A percentile compares a stretch with the other conserved stretches of the same genome.
phyloP scores from a whole-genome alignment of 441 rosid species.

The Bocquillonia castaneifolia region DNA sequence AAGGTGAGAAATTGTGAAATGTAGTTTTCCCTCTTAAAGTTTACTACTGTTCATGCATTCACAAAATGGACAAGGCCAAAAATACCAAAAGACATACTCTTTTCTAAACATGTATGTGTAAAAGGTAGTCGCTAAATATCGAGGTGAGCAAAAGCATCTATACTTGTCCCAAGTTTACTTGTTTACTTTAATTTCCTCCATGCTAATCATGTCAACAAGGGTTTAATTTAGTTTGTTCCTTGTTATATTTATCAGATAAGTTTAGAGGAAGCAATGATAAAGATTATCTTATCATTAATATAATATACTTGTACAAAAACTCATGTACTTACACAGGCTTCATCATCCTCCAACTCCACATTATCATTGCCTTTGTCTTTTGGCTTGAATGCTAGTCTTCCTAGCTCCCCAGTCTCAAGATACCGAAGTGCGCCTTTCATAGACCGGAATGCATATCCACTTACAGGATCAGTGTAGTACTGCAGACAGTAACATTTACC shows the following conservation, averaged over 20 bases:
- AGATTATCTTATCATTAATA: constrained; percentile 1
- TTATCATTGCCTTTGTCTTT: constrained; percentile 36
- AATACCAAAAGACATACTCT: not conserved
- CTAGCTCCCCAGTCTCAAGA: constrained; percentile 57
- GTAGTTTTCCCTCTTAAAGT: not conserved
- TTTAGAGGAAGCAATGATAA: not conserved
- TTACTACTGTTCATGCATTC: not conserved
- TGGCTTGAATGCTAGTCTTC: constrained; percentile 53
- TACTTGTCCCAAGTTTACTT: not conserved
- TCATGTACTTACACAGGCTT: constrained; percentile 41
- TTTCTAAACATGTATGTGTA: not conserved
- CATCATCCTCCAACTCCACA: constrained; percentile 42
- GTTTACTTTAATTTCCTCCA: not conserved
- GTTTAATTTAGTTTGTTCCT: not conserved
- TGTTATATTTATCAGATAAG: not conserved
- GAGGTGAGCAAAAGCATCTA: not conserved
- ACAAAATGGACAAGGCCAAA: not conserved
- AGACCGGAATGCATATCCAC: constrained; percentile 70
- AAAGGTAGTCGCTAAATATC: not conserved
- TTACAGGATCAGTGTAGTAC: constrained; percentile 74
- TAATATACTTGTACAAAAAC: constrained; percentile 10
- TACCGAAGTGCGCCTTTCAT: constrained; percentile 71
- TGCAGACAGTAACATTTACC: constrained; percentile 32
- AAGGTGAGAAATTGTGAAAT: not conserved
- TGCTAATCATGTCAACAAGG: not conserved